Evolutionary conservation across 1,284 basidiomycete species (phyloP).

Genomic region (Cryptococcus sp.): DNA sequence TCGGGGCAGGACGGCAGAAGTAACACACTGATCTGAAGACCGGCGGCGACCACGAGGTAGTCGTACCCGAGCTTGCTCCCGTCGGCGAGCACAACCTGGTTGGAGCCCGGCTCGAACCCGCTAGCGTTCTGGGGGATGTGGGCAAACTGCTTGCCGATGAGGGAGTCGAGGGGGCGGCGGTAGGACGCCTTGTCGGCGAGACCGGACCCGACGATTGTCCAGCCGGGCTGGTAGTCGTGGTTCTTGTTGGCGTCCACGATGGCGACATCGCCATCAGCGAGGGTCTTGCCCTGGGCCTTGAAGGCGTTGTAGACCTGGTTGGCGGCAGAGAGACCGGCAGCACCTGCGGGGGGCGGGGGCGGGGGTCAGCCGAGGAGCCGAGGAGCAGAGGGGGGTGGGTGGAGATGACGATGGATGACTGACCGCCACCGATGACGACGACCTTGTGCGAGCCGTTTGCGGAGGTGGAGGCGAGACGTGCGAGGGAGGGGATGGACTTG

Average conservation of each 20-base stretch:
- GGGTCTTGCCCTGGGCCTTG: conserved; percentile 61
- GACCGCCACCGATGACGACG: conserved; percentile 52
- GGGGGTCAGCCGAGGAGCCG: not conserved
- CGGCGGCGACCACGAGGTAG: conserved; percentile 80
- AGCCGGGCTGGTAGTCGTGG: conserved; percentile 64
- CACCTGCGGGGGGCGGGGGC: conserved; percentile 56
- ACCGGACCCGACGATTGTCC: conserved; percentile 90
- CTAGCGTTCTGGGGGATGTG: conserved; percentile 73
- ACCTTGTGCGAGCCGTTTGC: conserved; percentile 51
- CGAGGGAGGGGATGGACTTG: conserved; percentile 12
- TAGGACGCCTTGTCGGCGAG: conserved; percentile 65
- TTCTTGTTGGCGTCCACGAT: conserved; percentile 62
- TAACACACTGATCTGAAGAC: conserved; percentile 66
- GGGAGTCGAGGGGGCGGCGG: conserved; percentile 62
- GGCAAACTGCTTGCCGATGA: conserved; percentile 71
- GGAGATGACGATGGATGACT: conserved; percentile 15
- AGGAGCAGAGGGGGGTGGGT: not conserved
- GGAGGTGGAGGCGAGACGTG: conserved; percentile 31
- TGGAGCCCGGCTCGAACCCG: conserved; percentile 70
- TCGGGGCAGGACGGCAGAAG: not conserved
- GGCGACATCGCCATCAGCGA: conserved; percentile 72
- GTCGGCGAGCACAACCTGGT: conserved; percentile 65
- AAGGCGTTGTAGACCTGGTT: conserved; percentile 80
- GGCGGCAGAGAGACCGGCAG: conserved; percentile 71
- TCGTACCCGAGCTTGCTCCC: conserved; percentile 80